A percentile compares a stretch with the other conserved stretches of the same genome.
Conservation (phyloP, 306 rosid species). For the Glycine latifolia region DNA sequence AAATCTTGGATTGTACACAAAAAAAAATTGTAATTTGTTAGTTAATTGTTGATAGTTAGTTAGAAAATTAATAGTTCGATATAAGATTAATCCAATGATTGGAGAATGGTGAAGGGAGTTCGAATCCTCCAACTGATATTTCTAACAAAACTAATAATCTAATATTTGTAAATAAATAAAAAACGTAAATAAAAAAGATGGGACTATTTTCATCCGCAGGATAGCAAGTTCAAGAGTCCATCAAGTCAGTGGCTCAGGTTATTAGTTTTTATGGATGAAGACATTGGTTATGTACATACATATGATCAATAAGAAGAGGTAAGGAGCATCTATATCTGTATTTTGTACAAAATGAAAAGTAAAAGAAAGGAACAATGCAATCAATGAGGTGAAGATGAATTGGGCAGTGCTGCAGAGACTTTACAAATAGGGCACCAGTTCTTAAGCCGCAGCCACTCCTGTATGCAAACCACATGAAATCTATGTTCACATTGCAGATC, state of each 20-base stretch:
- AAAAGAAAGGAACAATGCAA: conserved; percentile 31
- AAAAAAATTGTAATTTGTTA: too few species aligned
- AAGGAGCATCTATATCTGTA: conserved; percentile 29
- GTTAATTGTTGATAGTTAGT: too few species aligned
- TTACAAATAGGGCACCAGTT: conserved; percentile 94
- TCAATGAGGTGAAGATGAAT: conserved; percentile 50
- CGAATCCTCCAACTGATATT: too few species aligned
- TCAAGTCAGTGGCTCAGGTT: conserved; percentile 50
- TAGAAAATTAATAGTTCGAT: too few species aligned
- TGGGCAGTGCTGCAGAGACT: conserved; percentile 56
- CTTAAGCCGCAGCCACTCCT: conserved; percentile 82
- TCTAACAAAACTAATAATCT: too few species aligned
- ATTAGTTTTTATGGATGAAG: conserved; percentile 49
- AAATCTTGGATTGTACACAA: too few species aligned
- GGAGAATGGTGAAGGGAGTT: too few species aligned
- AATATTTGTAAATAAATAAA: too few species aligned
- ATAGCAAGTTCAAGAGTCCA: conserved; percentile 44
- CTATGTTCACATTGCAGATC: conserved; percentile 68
- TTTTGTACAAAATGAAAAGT: conserved; percentile 41
- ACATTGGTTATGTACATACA: conserved; percentile 59
- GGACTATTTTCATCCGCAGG: conserved; percentile 47
- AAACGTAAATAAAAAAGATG: background rate
- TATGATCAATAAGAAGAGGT: conserved; percentile 37
- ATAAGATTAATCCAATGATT: too few species aligned
- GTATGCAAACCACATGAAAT: conserved; percentile 70